A percentile compares a stretch with the other conserved stretches of the same genome.
These are phyloP conservation scores for Cutaneotrichosporon cyanovorans DNA, from an alignment of 1,284 basidiomycete genomes.

Conservation along the genomic window DNA sequence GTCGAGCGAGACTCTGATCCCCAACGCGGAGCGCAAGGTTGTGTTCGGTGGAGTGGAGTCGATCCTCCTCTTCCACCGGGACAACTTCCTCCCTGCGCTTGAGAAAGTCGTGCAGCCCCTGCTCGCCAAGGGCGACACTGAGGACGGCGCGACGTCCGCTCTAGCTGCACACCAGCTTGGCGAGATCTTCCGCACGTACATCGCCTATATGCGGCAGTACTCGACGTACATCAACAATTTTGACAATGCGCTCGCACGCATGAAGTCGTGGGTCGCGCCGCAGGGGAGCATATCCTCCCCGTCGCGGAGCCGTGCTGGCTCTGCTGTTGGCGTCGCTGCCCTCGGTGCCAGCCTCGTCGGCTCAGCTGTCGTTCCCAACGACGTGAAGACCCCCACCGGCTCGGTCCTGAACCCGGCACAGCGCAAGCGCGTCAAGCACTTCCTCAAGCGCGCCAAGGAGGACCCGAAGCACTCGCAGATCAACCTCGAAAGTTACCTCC, in stretches of 20 bases:
- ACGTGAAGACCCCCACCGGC: conserved; percentile 26
- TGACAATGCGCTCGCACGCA: conserved; percentile 77
- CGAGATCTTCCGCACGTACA: conserved; percentile 81
- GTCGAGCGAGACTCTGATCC: conserved; percentile 61
- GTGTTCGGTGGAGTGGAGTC: conserved; percentile 90
- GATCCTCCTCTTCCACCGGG: conserved; percentile 82
- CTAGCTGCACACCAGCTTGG: conserved; percentile 74
- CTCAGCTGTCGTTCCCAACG: conserved; percentile 52
- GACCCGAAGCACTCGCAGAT: conserved; percentile 91
- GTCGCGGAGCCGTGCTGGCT: background rate
- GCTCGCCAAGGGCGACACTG: conserved; percentile 56
- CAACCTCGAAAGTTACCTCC: conserved; percentile 86
- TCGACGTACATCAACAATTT: conserved; percentile 96
- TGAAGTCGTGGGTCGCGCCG: conserved; percentile 65
- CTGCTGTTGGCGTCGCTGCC: conserved; percentile 17
- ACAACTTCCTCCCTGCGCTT: conserved; percentile 83
- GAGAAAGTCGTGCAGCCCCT: conserved; percentile 65
- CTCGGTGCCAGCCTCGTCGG: conserved; percentile 45
- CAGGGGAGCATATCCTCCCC: background rate
- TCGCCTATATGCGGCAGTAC: conserved; percentile 95
- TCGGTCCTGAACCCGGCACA: conserved; percentile 59
- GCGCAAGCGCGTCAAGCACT: conserved; percentile 74
- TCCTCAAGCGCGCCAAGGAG: conserved; percentile 54
- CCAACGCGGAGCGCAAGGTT: conserved; percentile 67
- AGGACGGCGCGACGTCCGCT: conserved; percentile 64